Conservation (phyloP, 768 basidiomycete species). For the Tylopilus rubrobrunneus region DNA sequence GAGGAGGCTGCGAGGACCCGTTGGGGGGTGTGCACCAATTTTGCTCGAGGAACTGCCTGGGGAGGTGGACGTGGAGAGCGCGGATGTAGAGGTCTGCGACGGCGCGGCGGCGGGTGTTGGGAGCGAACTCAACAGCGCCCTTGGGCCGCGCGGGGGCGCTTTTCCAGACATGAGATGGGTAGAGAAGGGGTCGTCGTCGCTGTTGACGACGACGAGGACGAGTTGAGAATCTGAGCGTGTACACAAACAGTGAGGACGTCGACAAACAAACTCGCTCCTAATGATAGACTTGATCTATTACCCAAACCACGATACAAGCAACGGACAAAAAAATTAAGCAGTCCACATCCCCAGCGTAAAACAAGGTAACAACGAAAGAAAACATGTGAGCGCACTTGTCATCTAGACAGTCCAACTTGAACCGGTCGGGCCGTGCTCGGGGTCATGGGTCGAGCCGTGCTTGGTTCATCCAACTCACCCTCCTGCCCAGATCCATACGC, state of each 20-base stretch:
- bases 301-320: not conserved
- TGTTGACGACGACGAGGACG: conserved; percentile 24
- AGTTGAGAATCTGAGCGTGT: conserved; percentile 7
- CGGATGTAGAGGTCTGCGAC: conserved; percentile 30
- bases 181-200: conserved; percentile 15
- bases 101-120: conserved; percentile 29
- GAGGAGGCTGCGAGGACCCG: conserved; percentile 59
- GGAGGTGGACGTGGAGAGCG: conserved; percentile 33
- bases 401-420: not conserved
- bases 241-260: conserved; percentile 20
- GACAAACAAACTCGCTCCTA: conserved; percentile 20
- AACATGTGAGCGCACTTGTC: not conserved
- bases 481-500: conserved; percentile 1
- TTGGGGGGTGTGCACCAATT: conserved; percentile 56
- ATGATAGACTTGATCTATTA: not conserved
- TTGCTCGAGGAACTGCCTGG: conserved; percentile 33
- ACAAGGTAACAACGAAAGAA: not conserved
- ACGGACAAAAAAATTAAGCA: not conserved
- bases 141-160: conserved; percentile 70
- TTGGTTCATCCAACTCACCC: conserved; percentile 2
- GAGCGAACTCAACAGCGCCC: conserved; percentile 55
- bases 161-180: conserved; percentile 57
- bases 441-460: conserved; percentile 15
- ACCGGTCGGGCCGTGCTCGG: conserved; percentile 19
- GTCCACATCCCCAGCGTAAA: not conserved